Percentiles rank a stretch among this genome's conserved stretches.
Conservation (phyloP, 169 alveolate genomes). For the Cryptosporidium xiaoi region DNA sequence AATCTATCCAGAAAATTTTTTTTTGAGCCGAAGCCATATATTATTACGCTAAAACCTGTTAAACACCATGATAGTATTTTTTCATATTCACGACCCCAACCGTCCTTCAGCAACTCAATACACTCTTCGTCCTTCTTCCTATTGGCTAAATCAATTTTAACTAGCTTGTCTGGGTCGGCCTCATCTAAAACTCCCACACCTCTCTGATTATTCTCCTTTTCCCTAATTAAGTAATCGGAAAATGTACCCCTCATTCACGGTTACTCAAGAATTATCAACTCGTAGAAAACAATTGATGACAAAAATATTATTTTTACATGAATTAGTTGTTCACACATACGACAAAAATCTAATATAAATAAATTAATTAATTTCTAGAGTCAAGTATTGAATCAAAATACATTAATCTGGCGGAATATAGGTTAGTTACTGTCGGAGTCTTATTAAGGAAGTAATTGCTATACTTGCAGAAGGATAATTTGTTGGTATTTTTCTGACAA, state of each 20-base stretch:
- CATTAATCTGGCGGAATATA: no score
- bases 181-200: constrained; percentile 9
- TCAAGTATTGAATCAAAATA: no score
- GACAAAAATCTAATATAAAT: no score
- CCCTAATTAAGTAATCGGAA: constrained; percentile 27
- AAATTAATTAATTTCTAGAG: no score
- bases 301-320: no score
- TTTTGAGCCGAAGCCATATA: constrained; percentile 63
- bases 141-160: constrained; percentile 2
- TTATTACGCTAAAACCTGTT: constrained; percentile 52
- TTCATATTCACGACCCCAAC: constrained; percentile 11
- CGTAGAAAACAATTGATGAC: no score
- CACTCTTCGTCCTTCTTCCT: background rate
- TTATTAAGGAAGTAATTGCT: no score
- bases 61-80: constrained; percentile 39
- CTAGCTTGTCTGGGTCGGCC: background rate
- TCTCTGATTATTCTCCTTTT: background rate
- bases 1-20: constrained; percentile 33
- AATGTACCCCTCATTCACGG: constrained; percentile 28
- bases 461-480: no score
- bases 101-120: background rate
- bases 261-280: background rate
- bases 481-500: no score
- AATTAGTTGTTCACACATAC: no score
- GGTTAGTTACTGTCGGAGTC: no score